These are phyloP conservation scores for Podaxis sp. DNA, from an alignment of 768 basidiomycete species.

Conservation along the genomic window DNA sequence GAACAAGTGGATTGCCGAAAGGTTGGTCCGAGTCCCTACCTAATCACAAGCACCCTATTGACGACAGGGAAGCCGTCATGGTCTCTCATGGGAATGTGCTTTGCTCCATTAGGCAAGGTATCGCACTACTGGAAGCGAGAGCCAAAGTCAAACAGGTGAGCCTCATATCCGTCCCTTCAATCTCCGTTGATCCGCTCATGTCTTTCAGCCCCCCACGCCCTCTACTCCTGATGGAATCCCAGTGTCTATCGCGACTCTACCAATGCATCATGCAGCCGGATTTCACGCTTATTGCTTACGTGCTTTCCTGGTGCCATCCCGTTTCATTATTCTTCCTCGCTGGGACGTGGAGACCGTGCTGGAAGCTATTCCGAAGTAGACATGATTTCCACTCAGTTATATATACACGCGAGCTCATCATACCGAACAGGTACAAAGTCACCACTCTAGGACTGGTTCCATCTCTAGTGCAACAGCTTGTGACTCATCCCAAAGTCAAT, in stretches of 20 bases:
- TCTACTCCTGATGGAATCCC: conserved; percentile 40
- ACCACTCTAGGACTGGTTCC: conserved; percentile 50
- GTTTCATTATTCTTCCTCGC: conserved; percentile 47
- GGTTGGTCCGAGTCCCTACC: conserved; percentile 28
- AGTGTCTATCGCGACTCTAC: conserved; percentile 51
- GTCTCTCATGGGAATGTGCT: conserved; percentile 62
- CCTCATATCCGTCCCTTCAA: not conserved
- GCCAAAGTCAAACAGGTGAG: conserved; percentile 34
- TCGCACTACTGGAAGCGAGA: conserved; percentile 23
- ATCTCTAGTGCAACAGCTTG: conserved; percentile 58
- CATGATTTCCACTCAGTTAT: not conserved
- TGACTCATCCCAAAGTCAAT: conserved; percentile 44
- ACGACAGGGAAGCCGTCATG: conserved; percentile 50
- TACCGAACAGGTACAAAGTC: conserved; percentile 43
- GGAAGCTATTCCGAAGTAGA: conserved; percentile 53
- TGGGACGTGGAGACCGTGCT: conserved; percentile 56
- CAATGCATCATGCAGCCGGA: conserved; percentile 64
- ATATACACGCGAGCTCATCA: not conserved
- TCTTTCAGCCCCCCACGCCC: conserved; percentile 31
- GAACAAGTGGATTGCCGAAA: conserved; percentile 73
- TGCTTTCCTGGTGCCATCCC: conserved; percentile 38
- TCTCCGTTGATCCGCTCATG: not conserved
- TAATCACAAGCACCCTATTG: not conserved
- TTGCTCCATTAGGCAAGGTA: conserved; percentile 33
- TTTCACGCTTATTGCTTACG: conserved; percentile 48